phyloP scores from a whole-genome alignment of 345 rosid genomes.

The Heritiera littoralis region DNA sequence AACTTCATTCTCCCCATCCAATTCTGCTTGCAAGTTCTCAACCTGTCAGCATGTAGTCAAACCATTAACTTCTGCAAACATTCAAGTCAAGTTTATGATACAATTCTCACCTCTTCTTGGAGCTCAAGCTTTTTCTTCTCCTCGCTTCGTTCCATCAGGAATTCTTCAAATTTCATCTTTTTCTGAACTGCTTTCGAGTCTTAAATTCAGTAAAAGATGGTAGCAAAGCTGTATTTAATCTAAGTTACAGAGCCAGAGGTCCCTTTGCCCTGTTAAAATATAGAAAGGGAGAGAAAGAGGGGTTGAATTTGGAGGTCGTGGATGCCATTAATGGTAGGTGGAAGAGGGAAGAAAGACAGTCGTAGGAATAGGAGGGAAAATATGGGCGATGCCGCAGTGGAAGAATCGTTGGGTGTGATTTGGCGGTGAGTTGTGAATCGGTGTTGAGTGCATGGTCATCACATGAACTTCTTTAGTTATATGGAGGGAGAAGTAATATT shows the following conservation, averaged over 20 bases:
- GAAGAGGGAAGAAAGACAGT: background rate
- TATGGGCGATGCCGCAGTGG: constrained; percentile 29
- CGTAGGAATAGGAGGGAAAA: background rate
- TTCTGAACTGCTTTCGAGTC: background rate
- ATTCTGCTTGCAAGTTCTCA: constrained; percentile 51
- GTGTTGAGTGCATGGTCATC: constrained; percentile 36
- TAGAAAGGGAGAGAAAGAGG: constrained; percentile 17
- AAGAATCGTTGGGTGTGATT: constrained; percentile 29
- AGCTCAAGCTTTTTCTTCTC: constrained; percentile 47
- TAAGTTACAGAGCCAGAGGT: constrained; percentile 2
- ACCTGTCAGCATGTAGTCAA: constrained; percentile 40
- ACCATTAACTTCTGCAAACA: background rate
- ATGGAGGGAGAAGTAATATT: background rate
- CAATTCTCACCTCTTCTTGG: constrained; percentile 48
- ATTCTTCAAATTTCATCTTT: constrained; percentile 76
- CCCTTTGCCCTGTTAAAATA: background rate
- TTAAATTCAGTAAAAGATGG: background rate
- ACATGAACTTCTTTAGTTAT: constrained; percentile 34
- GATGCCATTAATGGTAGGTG: constrained; percentile 50
- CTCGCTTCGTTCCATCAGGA: constrained; percentile 50
- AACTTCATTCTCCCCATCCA: constrained; percentile 54
- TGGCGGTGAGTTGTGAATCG: constrained; percentile 23
- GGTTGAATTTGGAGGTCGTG: constrained; percentile 34
- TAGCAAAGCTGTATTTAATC: background rate
- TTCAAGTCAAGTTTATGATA: background rate